A percentile compares a stretch with the other conserved stretches of the same genome.
Evolutionary conservation across 257 asterid species (phyloP).

Genomic region (Verbena officinalis): DNA sequence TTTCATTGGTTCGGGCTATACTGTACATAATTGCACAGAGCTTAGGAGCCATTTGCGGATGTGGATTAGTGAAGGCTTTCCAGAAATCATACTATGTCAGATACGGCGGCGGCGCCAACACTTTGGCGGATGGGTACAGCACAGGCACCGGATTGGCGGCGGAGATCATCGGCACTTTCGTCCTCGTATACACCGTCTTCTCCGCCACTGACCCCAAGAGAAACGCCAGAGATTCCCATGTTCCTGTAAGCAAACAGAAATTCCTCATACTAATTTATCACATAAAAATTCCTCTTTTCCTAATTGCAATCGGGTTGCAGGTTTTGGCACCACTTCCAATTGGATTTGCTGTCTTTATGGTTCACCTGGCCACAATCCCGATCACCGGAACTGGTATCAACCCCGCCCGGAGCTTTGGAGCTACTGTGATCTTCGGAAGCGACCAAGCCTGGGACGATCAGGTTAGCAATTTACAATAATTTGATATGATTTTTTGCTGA

Average conservation of each 20-base stretch:
- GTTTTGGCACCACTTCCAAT: slow-evolving; percentile 86
- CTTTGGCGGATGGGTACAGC: slow-evolving; percentile 47
- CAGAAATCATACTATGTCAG: slow-evolving; percentile 49
- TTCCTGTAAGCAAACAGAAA: slow-evolving; percentile 52
- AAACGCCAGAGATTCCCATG: slow-evolving; percentile 75
- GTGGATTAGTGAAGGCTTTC: slow-evolving; percentile 72
- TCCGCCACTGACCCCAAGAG: slow-evolving; percentile 81
- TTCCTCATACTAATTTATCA: background rate
- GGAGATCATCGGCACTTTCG: slow-evolving; percentile 73
- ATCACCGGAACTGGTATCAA: slow-evolving; percentile 76
- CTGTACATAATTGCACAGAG: slow-evolving; percentile 73
- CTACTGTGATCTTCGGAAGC: slow-evolving; percentile 68
- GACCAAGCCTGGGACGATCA: slow-evolving; percentile 71
- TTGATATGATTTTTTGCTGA: background rate
- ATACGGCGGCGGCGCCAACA: slow-evolving; percentile 70
- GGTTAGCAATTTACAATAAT: slow-evolving; percentile 30
- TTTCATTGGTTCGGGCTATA: slow-evolving; percentile 58
- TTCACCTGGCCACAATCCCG: slow-evolving; percentile 80
- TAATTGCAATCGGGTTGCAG: slow-evolving; percentile 27
- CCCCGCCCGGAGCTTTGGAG: slow-evolving; percentile 79
- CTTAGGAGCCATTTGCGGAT: slow-evolving; percentile 74
- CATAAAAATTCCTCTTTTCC: background rate
- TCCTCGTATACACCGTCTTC: slow-evolving; percentile 75
- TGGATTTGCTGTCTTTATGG: slow-evolving; percentile 82
- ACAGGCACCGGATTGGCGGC: slow-evolving; percentile 76